phyloP scores from a whole-genome alignment of 768 basidiomycete species.

The Boletus eberwhitei region DNA sequence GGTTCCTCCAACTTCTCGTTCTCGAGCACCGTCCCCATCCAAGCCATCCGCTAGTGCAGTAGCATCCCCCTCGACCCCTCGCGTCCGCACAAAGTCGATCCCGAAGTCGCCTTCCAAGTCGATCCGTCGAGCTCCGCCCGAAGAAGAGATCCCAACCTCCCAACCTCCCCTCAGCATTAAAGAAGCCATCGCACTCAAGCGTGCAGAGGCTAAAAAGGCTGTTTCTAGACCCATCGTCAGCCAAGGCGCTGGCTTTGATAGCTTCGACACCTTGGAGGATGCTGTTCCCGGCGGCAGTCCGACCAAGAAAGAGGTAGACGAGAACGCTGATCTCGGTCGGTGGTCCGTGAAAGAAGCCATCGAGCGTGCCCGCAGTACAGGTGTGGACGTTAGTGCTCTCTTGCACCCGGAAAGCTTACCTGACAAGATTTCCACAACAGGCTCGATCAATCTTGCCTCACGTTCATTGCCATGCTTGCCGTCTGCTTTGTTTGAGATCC shows the following conservation, averaged over 20 bases:
- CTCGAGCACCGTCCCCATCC: conserved; percentile 30
- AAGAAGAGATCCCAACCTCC: conserved; percentile 27
- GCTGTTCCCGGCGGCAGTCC: conserved; percentile 33
- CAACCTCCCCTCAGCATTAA: conserved; percentile 51
- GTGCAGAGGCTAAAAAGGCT: conserved; percentile 75
- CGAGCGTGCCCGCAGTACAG: conserved; percentile 73
- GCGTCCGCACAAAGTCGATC: conserved; percentile 36
- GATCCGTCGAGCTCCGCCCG: conserved; percentile 21
- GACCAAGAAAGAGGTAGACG: conserved; percentile 40
- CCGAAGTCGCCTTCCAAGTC: conserved; percentile 35
- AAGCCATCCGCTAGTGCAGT: conserved; percentile 29
- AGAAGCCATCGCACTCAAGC: conserved; percentile 75
- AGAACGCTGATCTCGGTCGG: conserved; percentile 52
- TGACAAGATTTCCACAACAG: conserved; percentile 47
- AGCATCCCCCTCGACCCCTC: conserved; percentile 27
- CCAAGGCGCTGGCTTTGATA: conserved; percentile 30
- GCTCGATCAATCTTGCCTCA: conserved; percentile 71
- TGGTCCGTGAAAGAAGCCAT: conserved; percentile 71
- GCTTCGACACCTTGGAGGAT: conserved; percentile 47
- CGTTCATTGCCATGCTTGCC: conserved; percentile 72
- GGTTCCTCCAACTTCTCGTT: conserved; percentile 28
- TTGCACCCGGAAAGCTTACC: conserved; percentile 43
- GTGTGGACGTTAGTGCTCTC: conserved; percentile 42
- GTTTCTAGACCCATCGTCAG: conserved; percentile 21
- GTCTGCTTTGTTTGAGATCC: conserved; percentile 74